These are phyloP conservation scores for Schoenoplectus triqueter DNA, from an alignment of 202 grass and related monocot genomes.

Conservation along the genomic window DNA sequence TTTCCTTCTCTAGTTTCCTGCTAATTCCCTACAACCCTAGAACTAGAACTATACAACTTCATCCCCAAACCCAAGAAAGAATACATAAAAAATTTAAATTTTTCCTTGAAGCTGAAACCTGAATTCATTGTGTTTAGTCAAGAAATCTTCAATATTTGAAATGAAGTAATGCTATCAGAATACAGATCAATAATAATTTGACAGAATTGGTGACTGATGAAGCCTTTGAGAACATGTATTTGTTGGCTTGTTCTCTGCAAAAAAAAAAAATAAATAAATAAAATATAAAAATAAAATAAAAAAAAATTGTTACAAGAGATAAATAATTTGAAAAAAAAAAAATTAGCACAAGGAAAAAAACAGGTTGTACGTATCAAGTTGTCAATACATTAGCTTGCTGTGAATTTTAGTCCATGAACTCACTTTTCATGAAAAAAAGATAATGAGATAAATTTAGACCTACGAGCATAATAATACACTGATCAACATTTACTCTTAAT, in stretches of 20 bases:
- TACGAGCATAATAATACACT: neutral
- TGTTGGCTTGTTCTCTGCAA: constrained; percentile 78
- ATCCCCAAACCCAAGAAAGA: neutral
- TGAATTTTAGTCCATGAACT: neutral
- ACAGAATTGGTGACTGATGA: constrained; percentile 28
- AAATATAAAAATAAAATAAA: neutral
- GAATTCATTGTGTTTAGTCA: neutral
- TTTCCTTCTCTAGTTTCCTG: neutral
- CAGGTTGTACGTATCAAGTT: neutral
- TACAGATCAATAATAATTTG: constrained; percentile 36
- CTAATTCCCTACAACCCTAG: neutral
- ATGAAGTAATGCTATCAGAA: constrained; percentile 44
- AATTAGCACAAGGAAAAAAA: neutral
- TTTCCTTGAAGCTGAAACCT: constrained; percentile 1
- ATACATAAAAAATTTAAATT: neutral
- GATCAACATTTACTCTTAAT: neutral
- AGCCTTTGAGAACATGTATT: constrained; percentile 68
- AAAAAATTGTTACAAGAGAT: neutral
- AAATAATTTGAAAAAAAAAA: too few relatives aligned
- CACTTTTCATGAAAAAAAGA: neutral
- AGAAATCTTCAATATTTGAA: constrained; percentile 25
- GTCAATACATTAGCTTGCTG: neutral
- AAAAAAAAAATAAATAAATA: constrained; percentile 9
- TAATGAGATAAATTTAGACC: neutral
- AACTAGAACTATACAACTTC: constrained; percentile 27